These are phyloP conservation scores for Gossypium stocksii DNA, from an alignment of 345 rosid species.

Conservation along the genomic window DNA sequence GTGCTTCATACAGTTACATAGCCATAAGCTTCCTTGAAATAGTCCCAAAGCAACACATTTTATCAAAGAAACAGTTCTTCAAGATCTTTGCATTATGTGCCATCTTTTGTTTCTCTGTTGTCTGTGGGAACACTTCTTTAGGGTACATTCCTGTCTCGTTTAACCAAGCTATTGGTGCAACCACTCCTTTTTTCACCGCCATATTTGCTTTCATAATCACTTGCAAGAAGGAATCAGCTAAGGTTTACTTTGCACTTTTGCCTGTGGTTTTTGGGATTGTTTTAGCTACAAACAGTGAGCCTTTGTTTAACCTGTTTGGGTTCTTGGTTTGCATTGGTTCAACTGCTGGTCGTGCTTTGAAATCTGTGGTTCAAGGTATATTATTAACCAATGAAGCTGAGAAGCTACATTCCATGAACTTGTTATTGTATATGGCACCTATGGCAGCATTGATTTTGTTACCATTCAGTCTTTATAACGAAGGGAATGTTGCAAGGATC, in stretches of 20 bases:
- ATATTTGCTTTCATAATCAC: conserved; percentile 89
- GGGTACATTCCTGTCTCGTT: conserved; percentile 94
- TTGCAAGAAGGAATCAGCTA: conserved; percentile 79
- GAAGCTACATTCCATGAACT: conserved; percentile 94
- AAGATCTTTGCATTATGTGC: conserved; percentile 76
- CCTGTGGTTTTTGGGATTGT: conserved; percentile 95
- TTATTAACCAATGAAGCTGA: conserved; percentile 77
- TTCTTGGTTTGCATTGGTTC: conserved; percentile 89
- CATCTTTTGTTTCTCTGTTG: conserved; percentile 90
- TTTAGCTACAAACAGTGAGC: conserved; percentile 87
- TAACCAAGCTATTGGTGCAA: conserved; percentile 93
- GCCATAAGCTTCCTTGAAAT: conserved; percentile 66
- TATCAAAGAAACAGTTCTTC: conserved; percentile 66
- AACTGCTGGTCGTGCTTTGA: conserved; percentile 92
- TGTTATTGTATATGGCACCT: conserved; percentile 89
- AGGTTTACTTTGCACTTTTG: conserved; percentile 75
- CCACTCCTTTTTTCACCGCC: conserved; percentile 97
- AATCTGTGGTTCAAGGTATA: conserved; percentile 88
- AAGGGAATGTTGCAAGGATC: conserved; percentile 77
- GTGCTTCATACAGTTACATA: conserved; percentile 73
- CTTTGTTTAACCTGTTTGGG: conserved; percentile 83
- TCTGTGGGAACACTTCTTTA: conserved; percentile 88
- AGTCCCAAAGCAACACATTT: conserved; percentile 80
- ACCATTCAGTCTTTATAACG: conserved; percentile 82
- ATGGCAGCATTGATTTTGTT: conserved; percentile 84